Evolutionary conservation across 73 alveolate genomes (phyloP), one percentile per base, ranked within the genome.

Genomic region (Symbiodinium natans): DNA sequence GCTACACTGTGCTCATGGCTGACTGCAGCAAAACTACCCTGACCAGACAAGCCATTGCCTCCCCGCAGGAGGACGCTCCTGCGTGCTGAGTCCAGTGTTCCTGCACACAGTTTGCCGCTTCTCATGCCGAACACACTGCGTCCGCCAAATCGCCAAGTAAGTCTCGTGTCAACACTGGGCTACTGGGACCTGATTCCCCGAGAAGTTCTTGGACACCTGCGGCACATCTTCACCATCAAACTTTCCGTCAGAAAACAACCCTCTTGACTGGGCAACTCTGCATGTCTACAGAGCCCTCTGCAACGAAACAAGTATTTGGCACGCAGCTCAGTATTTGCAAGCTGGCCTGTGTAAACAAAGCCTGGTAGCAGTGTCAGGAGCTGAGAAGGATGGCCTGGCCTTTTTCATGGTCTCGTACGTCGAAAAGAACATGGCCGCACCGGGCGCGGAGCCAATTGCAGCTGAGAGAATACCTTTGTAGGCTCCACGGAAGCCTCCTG

Each of bases 391-490:
- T 29, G 75, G 42, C 85, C 74, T 52, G 8, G 88, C 86, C 92
- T 80, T 83, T 92, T 99, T 99, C 94, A 99, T 93, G 21, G 93
- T 75, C 94, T 99, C 99, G 82, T 99, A 99, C 41, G 99, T 90
- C 46, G 99, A 85, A 99, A 99, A 99, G 97, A 99, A 99, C 68
- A 90, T 88, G 19, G 99, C 99, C 0, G 99, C 99, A 56, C 99
- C 99, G 29, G 99, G 99, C 86, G 99, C 99, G 2, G 99, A 94
- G n/a, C 99, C 99, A 41, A 99, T 52, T 99, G 99, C 99, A 25
- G 99, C 99, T 42, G 99, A 92, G 33, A 99, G 25, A 31, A 99
- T 97, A 46, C 99, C 99, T 80, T 99, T 95, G 99, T 99, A 99
- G 86, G 95, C 88, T 73, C 82, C 73, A 34, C 92, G 90, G 43